phyloP scores from a whole-genome alignment of 2,329 filamentous ascomycete species.

The Penicillium sp. region DNA sequence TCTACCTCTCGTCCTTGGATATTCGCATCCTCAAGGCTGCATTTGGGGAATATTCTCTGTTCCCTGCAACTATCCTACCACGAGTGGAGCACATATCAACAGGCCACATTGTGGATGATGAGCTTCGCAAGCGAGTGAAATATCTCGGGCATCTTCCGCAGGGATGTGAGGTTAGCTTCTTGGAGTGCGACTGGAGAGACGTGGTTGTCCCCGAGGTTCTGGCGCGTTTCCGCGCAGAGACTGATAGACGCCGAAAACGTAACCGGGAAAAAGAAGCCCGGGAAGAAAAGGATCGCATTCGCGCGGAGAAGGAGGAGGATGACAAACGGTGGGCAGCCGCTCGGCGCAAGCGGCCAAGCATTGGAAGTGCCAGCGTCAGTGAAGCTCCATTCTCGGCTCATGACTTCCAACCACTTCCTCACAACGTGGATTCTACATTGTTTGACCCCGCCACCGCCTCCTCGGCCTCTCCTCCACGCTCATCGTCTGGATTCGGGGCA shows the following conservation, averaged over 20 bases:
- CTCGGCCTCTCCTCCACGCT: conserved; percentile 45
- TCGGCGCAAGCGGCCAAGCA: conserved; percentile 59
- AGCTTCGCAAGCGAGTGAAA: conserved; percentile 76
- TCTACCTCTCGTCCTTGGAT: conserved; percentile 86
- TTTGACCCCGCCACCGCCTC: conserved; percentile 35
- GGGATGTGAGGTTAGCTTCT: conserved; percentile 85
- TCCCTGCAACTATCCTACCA: conserved; percentile 82
- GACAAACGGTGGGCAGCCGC: conserved; percentile 67
- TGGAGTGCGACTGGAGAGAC: conserved; percentile 95
- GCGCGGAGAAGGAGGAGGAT: conserved; percentile 77
- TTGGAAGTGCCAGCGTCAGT: conserved; percentile 35
- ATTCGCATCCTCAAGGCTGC: conserved; percentile 89
- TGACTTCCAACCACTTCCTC: conserved; percentile 65
- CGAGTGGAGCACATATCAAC: conserved; percentile 86
- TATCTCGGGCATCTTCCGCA: conserved; percentile 84
- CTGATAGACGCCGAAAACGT: conserved; percentile 71
- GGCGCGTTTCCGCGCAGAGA: conserved; percentile 72
- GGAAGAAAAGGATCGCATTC: conserved; percentile 80
- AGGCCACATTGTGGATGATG: conserved; percentile 83
- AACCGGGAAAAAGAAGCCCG: conserved; percentile 80
- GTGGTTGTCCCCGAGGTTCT: conserved; percentile 74
- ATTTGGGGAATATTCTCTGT: conserved; percentile 77
- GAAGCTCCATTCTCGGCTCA: conserved; percentile 55
- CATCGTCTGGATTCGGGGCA: conserved; percentile 47
- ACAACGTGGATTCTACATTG: conserved; percentile 31